Conservation (phyloP, 2,329 filamentous ascomycete species). For the Cladosporium sp. region DNA sequence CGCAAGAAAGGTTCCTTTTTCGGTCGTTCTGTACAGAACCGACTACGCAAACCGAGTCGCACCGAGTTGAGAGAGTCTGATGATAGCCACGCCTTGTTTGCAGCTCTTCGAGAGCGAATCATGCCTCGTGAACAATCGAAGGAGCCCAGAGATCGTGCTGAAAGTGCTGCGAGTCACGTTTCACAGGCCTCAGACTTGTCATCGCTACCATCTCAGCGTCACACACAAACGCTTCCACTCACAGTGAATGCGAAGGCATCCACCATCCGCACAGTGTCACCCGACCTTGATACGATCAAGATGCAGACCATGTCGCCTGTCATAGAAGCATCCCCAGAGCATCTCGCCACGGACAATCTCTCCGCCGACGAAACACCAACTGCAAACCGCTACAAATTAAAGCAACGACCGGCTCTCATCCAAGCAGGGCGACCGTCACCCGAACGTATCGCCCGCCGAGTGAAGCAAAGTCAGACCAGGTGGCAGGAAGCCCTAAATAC, state of each 20-base stretch:
- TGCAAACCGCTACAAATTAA: neutral
- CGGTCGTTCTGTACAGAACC: constrained; percentile 25
- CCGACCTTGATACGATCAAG: constrained; percentile 17
- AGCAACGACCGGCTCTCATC: constrained; percentile 3
- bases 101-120: constrained; percentile 51
- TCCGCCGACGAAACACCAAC: neutral
- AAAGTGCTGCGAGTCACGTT: constrained; percentile 23
- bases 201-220: constrained; percentile 21
- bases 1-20: constrained; percentile 29
- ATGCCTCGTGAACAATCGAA: constrained; percentile 27
- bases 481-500: constrained; percentile 40
- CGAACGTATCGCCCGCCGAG: constrained; percentile 36
- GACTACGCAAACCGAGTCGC: constrained; percentile 26
- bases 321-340: constrained; percentile 17
- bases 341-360: neutral
- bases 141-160: neutral
- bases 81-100: constrained; percentile 58
- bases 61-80: constrained; percentile 32
- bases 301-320: constrained; percentile 24
- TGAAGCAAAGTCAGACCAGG: constrained; percentile 35
- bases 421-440: constrained; percentile 31
- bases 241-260: constrained; percentile 12
- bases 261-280: constrained; percentile 26
- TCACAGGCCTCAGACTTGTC: constrained; percentile 32
- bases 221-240: constrained; percentile 1